Evolutionary conservation across 441 rosid genomes (phyloP), one percentile per base, ranked within the genome.

Genomic region (Hypseocharis bilobata): DNA sequence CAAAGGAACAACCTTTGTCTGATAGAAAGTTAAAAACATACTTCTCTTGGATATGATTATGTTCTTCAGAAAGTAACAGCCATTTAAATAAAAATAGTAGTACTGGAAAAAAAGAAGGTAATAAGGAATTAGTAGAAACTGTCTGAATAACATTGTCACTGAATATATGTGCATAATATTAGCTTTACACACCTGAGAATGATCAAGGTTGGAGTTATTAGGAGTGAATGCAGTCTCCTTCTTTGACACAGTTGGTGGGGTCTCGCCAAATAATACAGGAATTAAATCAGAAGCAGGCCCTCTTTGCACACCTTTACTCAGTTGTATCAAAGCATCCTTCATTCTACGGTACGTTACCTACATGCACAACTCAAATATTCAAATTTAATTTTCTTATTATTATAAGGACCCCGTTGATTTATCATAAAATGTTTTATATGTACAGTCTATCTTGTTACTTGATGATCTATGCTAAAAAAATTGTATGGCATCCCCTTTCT

Each of bases 261-360:
- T 82, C 78, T 93, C 97, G 49, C 98, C 97, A 69, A 87, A 93
- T 69, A 93, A 74, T 5, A 90, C 93, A 65, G 97, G 96, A 47
- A 91, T 76, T 62, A 91, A 77, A 69, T 88, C 92, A 36, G 88
- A 74, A 74, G 97, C 98, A 66, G 98, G 95, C 54, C 97, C 97
- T 77, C 68, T 85, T 4, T 80, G 76, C 70, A 93, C 86, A 40
- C 93, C 97, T 85, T 87, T 93, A 66, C 97, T 91, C 71, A 93
- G 60, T 70, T 85, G 88, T 67, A 88, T 80, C 72, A 93, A 80
- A 13, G 97, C 81, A 76, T 88, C 96, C 82, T 91, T 93, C 97
- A 93, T 87, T 75, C 97, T 87, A 16, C 87, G 84, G 67, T 86
- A 91, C 7, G 98, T 91, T 44, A 93, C 88, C 96, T 88, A 80